Conservation (phyloP, 208 protist species). For the Jaenimonas drosophilae region DNA sequence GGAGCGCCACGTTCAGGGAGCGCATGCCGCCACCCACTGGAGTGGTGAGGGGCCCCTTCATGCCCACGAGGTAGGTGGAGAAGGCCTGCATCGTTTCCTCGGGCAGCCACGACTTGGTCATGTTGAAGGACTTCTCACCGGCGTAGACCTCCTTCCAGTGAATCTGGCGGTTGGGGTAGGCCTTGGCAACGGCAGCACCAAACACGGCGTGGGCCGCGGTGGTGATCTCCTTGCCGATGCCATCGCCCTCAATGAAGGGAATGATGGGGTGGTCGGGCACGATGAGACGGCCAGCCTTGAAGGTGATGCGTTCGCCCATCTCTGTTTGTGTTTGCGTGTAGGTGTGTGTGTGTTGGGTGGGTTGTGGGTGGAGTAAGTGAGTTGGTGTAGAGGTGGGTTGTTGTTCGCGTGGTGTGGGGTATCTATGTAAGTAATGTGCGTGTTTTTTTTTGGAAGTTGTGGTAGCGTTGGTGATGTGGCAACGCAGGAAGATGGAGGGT, state of each 20-base stretch:
- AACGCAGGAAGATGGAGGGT: no score
- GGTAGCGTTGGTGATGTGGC: no score
- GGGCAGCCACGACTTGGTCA: conserved; percentile 13
- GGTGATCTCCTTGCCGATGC: conserved; percentile 33
- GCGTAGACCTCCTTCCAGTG: conserved; percentile 34
- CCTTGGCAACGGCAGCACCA: conserved; percentile 26
- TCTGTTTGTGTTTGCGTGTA: no score
- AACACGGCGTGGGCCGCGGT: conserved; percentile 16
- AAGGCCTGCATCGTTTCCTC: conserved; percentile 30
- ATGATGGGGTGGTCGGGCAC: conserved; percentile 25
- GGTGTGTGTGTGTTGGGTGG: no score
- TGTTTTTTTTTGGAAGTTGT: conserved; percentile 1
- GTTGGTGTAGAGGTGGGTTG: not conserved
- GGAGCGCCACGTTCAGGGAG: conserved; percentile 42
- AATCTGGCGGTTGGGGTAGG: conserved; percentile 20
- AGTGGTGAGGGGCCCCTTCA: conserved; percentile 32
- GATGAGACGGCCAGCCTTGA: conserved; percentile 1
- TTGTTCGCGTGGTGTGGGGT: no score
- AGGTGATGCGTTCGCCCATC: conserved; percentile 6
- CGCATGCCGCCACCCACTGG: conserved; percentile 37
- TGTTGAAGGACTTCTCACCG: conserved; percentile 18
- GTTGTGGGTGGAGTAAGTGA: no score
- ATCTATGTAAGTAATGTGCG: no score
- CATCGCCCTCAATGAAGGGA: conserved; percentile 41
- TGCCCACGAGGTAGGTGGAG: conserved; percentile 13